Evolutionary conservation across 441 rosid genomes (phyloP), one percentile per base, ranked within the genome.

Genomic region (Gossypium schwendimanii): DNA sequence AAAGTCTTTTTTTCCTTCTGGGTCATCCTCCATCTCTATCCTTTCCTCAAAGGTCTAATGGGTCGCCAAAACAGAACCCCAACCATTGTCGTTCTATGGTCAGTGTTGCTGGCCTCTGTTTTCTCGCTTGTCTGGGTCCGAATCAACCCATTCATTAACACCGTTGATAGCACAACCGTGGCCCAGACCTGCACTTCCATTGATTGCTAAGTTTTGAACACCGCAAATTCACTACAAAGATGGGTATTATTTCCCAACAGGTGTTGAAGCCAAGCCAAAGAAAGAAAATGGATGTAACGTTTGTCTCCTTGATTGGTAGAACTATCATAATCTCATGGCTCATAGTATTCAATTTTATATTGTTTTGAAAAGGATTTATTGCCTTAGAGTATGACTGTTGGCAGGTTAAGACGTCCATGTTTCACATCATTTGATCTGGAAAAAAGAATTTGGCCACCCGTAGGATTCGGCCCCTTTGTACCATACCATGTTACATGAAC

Each of bases 41-140:
- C 96, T 33, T 94, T 92, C 93, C 97, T 94, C n/a, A 91, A 94
- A 73, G 99, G 99, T 85, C 93, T 92, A 10, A 90, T 94, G 81
- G 98, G 98, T 26, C 85, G 94, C 75, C 99, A 94, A 67, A 91
- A 94, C 86, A 78, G 96, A 73, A 92, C 93, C 5, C 97, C 96
- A 0, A 94, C 98, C 73, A 92, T 94, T 75, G 96, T 92, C 79
- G 80, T 92, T 15, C 87, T 92, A 24, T 92, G 98, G 98, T 94
- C 99, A 31, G 88, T 92, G 76, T 80, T 92, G 64, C 78, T 94
- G 76, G 99, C 97, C 39, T 92, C 96, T 18, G 93, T 94, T 69
- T 94, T 94, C 84, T 89, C 99, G 24, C 91, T 94, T 73, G 87
- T 94, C 57, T 94, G 99, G 99, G 97, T 91, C 50, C 84, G 90